Evolutionary conservation across 768 basidiomycete species (phyloP).

Genomic region (Russula earlei): DNA sequence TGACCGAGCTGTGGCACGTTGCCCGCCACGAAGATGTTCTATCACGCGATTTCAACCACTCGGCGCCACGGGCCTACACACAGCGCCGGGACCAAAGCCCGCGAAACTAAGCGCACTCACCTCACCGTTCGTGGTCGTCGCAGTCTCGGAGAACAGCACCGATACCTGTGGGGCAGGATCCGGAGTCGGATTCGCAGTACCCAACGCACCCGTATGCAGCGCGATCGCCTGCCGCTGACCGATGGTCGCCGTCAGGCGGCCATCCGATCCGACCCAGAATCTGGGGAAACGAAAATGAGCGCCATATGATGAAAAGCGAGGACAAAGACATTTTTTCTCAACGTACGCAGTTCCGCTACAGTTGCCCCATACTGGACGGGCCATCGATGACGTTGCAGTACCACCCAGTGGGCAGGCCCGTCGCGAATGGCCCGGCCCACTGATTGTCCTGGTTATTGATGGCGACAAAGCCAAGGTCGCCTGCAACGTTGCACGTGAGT

Average conservation of each 20-base stretch:
- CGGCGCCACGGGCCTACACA: neutral
- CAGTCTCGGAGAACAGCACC: constrained; percentile 38
- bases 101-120: constrained; percentile 24
- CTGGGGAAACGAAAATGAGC: constrained; percentile 18
- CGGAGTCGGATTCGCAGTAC: neutral
- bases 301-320: too few relatives aligned
- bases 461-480: constrained; percentile 48
- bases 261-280: constrained; percentile 5
- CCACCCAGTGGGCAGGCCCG: constrained; percentile 44
- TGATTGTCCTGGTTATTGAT: constrained; percentile 54
- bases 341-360: constrained; percentile 45
- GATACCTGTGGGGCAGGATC: constrained; percentile 11
- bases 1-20: constrained; percentile 44
- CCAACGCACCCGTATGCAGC: constrained; percentile 19
- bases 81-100: too few relatives aligned
- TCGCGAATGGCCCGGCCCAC: constrained; percentile 50
- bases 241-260: constrained; percentile 22
- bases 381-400: constrained; percentile 64
- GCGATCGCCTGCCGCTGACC: constrained; percentile 23
- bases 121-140: constrained; percentile 49
- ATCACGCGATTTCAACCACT: neutral
- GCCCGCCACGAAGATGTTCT: constrained; percentile 56
- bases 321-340: too few relatives aligned
- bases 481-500: constrained; percentile 27
- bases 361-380: constrained; percentile 26